These are phyloP conservation scores for Beauveria scarabaeidicola DNA, from an alignment of 2,329 filamentous ascomycete species.

Conservation along the genomic window DNA sequence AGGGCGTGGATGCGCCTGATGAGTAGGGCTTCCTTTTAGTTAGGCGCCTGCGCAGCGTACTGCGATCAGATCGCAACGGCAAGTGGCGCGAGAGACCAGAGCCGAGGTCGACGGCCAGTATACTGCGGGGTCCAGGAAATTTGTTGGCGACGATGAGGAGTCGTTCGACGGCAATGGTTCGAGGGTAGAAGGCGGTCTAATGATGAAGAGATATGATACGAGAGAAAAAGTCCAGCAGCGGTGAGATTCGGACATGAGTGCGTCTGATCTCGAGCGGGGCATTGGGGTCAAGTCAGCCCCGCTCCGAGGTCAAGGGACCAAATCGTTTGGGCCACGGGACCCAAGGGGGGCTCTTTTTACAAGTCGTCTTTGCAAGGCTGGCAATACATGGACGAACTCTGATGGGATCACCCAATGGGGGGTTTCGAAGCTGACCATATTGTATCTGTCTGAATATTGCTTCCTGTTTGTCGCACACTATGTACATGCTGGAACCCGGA, in stretches of 20 bases:
- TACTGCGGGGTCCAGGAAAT: background rate
- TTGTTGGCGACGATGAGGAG: background rate
- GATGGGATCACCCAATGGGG: too few relatives aligned
- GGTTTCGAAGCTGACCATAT: background rate
- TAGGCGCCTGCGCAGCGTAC: background rate
- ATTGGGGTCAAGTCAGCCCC: background rate
- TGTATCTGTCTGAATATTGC: too few relatives aligned
- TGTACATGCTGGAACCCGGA: too few relatives aligned
- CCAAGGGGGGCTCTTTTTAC: background rate
- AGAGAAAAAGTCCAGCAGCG: background rate
- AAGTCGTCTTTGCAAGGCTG: background rate
- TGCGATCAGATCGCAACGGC: background rate
- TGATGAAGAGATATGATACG: background rate
- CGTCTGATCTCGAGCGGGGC: background rate
- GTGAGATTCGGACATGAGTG: background rate
- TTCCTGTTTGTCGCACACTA: background rate
- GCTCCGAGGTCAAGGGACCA: slow-evolving; percentile 8
- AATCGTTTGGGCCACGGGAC: background rate
- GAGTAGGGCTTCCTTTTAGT: background rate
- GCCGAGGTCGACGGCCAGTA: background rate
- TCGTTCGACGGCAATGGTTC: background rate
- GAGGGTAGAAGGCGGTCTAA: background rate
- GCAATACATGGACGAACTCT: too few relatives aligned
- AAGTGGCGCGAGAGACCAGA: background rate
- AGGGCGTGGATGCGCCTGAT: background rate